Evolutionary conservation across 768 basidiomycete species (phyloP).

Genomic region (Symmetrospora coprosmae): DNA sequence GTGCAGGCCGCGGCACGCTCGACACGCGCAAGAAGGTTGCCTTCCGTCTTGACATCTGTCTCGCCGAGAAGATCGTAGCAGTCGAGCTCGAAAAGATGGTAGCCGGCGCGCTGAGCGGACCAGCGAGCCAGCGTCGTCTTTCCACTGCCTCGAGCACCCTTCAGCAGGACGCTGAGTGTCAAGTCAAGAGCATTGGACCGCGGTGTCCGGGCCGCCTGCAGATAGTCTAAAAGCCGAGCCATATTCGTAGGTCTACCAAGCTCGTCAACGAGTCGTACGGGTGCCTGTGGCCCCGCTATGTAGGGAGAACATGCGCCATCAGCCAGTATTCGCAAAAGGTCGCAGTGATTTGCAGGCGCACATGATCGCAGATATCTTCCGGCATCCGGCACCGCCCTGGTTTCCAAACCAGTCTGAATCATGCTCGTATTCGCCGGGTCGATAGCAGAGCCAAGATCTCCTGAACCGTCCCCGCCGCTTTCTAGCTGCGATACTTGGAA

Average conservation of each 20-base stretch:
- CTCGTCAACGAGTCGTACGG: not conserved
- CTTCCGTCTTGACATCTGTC: constrained; percentile 59
- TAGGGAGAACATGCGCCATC: not conserved
- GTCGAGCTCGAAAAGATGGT: constrained; percentile 71
- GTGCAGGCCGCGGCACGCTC: constrained; percentile 63
- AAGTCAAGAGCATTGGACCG: constrained; percentile 42
- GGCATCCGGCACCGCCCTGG: not conserved
- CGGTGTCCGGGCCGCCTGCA: constrained; percentile 29
- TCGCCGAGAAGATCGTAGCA: constrained; percentile 74
- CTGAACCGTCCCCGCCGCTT: constrained; percentile 44
- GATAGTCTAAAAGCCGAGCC: constrained; percentile 14
- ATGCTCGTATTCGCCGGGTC: constrained; percentile 11
- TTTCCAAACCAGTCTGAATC: constrained; percentile 18
- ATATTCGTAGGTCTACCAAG: not conserved
- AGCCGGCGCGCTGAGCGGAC: constrained; percentile 45
- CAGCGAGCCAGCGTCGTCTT: constrained; percentile 52
- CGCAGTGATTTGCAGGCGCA: too few relatives aligned
- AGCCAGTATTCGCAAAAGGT: too few relatives aligned
- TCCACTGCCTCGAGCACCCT: constrained; percentile 65
- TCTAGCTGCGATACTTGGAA: constrained; percentile 69
- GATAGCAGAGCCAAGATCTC: not conserved
- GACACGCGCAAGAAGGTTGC: constrained; percentile 53
- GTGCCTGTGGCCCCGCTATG: not conserved
- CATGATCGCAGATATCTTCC: not conserved
- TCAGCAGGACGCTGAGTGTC: constrained; percentile 57